Evolutionary conservation across 352 stramenopile genomes (phyloP).

Genomic region (Pythium brachiatum): DNA sequence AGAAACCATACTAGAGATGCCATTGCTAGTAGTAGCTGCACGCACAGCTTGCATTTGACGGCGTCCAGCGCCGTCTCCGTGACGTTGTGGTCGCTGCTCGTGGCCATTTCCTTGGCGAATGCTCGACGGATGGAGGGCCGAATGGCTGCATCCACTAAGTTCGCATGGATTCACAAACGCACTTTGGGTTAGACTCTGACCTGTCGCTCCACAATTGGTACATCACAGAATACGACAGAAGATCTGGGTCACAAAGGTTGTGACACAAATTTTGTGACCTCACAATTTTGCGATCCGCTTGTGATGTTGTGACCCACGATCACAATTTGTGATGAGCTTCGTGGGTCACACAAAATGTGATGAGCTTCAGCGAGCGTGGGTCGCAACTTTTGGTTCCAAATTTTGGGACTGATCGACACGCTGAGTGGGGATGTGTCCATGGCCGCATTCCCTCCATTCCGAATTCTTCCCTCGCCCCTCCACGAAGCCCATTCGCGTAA

Average conservation of each 20-base stretch:
- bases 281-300: too few relatives aligned
- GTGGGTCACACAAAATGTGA: too few relatives aligned
- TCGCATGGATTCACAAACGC: not conserved
- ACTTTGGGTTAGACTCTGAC: not conserved
- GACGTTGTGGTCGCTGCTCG: conserved; percentile 75
- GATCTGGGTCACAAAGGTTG: too few relatives aligned
- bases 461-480: not conserved
- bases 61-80: conserved; percentile 76
- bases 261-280: too few relatives aligned
- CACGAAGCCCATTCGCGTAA: not conserved
- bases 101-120: conserved; percentile 9
- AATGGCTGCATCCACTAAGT: conserved; percentile 20
- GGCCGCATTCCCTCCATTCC: not conserved
- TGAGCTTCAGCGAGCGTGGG: too few relatives aligned
- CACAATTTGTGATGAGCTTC: too few relatives aligned
- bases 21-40: not conserved
- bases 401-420: not conserved
- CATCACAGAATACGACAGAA: too few relatives aligned
- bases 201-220: too few relatives aligned
- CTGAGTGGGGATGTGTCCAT: not conserved
- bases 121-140: conserved; percentile 3
- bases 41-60: conserved; percentile 75
- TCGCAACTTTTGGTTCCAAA: too few relatives aligned
- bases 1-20: not conserved
- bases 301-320: too few relatives aligned